Conservation (phyloP, 768 basidiomycete genomes). For the Hydnum rufescens region DNA sequence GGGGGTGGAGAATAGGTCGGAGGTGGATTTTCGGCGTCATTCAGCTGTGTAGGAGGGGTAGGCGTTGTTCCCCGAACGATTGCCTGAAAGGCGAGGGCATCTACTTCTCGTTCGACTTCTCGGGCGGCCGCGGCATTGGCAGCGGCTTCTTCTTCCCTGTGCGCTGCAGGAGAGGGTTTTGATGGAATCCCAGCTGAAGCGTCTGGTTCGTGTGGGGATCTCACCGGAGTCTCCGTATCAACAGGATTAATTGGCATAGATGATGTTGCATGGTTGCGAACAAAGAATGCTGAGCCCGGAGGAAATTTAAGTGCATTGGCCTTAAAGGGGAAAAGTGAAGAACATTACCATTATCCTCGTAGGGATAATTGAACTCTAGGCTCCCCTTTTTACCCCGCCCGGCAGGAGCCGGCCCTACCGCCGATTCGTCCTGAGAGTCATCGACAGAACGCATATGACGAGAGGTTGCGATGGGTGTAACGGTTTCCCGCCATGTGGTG, state of each 20-base stretch:
- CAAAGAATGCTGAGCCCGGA: not conserved
- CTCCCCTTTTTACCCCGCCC: not conserved
- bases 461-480: too few relatives aligned
- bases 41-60: not conserved
- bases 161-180: not conserved
- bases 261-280: conserved; percentile 1
- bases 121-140: conserved; percentile 9
- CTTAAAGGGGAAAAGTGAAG: not conserved
- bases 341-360: not conserved
- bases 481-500: too few relatives aligned
- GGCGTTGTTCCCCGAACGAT: not conserved
- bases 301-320: not conserved
- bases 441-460: too few relatives aligned
- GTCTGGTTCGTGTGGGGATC: not conserved
- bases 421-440: too few relatives aligned
- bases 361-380: not conserved
- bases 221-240: not conserved
- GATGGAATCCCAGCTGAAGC: not conserved
- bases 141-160: not conserved
- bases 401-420: not conserved
- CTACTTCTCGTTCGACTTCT: conserved; percentile 6
- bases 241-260: not conserved
- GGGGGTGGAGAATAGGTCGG: not conserved
- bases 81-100: conserved; percentile 5
- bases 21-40: not conserved